These are phyloP conservation scores for Botryotinia globosa DNA, from an alignment of 2,329 filamentous ascomycete genomes.

Conservation along the genomic window DNA sequence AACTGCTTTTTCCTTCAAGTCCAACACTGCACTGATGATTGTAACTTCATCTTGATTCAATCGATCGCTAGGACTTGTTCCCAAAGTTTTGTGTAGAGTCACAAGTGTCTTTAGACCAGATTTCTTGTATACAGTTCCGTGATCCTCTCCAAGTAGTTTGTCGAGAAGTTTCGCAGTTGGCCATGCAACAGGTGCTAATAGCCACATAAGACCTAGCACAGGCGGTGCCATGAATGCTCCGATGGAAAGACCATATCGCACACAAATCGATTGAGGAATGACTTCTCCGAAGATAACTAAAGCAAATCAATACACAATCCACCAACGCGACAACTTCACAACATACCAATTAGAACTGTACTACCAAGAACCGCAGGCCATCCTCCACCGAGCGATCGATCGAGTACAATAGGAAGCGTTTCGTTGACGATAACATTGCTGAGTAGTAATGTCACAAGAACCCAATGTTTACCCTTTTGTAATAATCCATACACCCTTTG, in stretches of 20 bases:
- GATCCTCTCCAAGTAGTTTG: slow-evolving; percentile 87
- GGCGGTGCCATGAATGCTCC: slow-evolving; percentile 90
- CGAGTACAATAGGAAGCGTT: slow-evolving; percentile 89
- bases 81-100: slow-evolving; percentile 87
- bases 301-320: not conserved
- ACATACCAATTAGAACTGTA: slow-evolving; percentile 85
- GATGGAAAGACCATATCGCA: slow-evolving; percentile 92
- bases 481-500: slow-evolving; percentile 75
- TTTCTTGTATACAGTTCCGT: slow-evolving; percentile 97
- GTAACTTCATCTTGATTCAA: slow-evolving; percentile 97
- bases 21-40: slow-evolving; percentile 94
- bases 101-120: slow-evolving; percentile 95
- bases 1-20: slow-evolving; percentile 94
- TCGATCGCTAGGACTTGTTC: slow-evolving; percentile 76
- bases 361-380: slow-evolving; percentile 92
- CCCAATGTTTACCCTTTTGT: slow-evolving; percentile 94
- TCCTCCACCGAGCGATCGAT: slow-evolving; percentile 88
- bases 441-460: slow-evolving; percentile 86
- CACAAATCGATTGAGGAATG: slow-evolving; percentile 92
- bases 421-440: slow-evolving; percentile 99
- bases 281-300: slow-evolving; percentile 97
- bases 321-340: not conserved
- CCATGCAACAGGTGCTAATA: slow-evolving; percentile 87
- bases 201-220: slow-evolving; percentile 85
- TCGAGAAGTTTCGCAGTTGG: slow-evolving; percentile 95